Evolutionary conservation across 805 yeast genomes (phyloP).

Genomic region (Wickerhamomyces rabaulensis): DNA sequence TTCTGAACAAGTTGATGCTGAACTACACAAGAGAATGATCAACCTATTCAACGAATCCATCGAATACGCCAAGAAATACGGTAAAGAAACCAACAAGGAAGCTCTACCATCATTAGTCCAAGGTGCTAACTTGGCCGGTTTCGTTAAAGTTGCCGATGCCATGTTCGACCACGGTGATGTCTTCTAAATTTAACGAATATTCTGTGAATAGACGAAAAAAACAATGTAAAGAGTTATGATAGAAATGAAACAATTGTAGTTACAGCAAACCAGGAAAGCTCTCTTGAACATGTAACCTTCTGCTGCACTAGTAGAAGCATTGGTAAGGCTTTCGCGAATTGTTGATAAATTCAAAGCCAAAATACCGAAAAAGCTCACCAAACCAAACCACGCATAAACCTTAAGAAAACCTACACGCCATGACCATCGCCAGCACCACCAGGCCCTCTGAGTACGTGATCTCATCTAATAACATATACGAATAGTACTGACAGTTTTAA

Average conservation of each 20-base stretch:
- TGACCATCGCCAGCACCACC: background rate
- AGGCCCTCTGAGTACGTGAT: background rate
- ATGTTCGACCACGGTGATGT: constrained; percentile 96
- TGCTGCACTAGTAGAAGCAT: no score
- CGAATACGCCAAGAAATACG: constrained; percentile 76
- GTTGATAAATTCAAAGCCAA: background rate
- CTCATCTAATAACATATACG: background rate
- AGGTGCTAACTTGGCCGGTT: constrained; percentile 99
- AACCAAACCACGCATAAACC: background rate
- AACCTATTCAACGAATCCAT: constrained; percentile 91
- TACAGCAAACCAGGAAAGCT: no score
- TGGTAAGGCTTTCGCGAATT: background rate
- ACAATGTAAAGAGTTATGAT: background rate
- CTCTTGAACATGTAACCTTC: no score
- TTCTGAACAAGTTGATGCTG: constrained; percentile 84
- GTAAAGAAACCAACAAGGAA: constrained; percentile 59
- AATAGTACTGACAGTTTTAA: background rate
- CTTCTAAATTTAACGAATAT: constrained; percentile 20
- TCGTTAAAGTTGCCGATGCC: constrained; percentile 97
- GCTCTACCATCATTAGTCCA: constrained; percentile 90
- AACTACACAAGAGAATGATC: constrained; percentile 89
- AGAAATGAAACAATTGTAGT: background rate
- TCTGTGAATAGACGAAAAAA: constrained; percentile 5
- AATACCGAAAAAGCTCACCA: background rate
- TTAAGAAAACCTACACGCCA: background rate